phyloP scores from a whole-genome alignment of 257 asterid genomes.

The Mitragyna speciosa region DNA sequence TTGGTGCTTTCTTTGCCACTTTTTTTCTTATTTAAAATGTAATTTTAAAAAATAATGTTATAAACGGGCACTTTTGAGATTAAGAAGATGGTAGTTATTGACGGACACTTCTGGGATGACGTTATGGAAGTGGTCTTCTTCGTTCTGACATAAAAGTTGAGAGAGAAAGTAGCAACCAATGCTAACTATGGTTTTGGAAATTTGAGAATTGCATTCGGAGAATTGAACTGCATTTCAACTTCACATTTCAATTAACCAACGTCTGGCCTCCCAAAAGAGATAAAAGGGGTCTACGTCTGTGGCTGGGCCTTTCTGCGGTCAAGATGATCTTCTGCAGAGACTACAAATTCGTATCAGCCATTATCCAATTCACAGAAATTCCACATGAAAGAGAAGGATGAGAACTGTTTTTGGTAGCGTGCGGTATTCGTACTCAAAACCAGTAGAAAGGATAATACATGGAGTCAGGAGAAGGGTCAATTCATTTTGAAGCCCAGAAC shows the following conservation, averaged over 20 bases:
- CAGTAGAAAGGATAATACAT: background rate
- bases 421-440: background rate
- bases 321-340: background rate
- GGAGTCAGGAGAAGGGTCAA: background rate
- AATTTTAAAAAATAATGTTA: background rate
- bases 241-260: background rate
- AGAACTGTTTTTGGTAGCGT: too few species aligned
- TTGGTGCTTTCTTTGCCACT: background rate
- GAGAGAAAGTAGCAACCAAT: too few species aligned
- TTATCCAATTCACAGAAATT: too few species aligned
- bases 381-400: too few species aligned
- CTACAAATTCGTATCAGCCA: background rate
- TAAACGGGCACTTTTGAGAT: too few species aligned
- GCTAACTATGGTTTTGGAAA: too few species aligned
- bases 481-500: background rate
- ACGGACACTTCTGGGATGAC: too few species aligned
- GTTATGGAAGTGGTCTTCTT: too few species aligned
- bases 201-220: background rate
- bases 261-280: background rate
- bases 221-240: background rate
- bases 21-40: background rate
- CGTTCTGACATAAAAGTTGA: too few species aligned
- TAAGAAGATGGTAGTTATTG: too few species aligned
- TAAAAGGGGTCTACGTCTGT: background rate
- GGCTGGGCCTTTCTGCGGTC: background rate